Conservation (phyloP, 2,329 filamentous ascomycete genomes). For the Fusarium pseudoanthophilum region DNA sequence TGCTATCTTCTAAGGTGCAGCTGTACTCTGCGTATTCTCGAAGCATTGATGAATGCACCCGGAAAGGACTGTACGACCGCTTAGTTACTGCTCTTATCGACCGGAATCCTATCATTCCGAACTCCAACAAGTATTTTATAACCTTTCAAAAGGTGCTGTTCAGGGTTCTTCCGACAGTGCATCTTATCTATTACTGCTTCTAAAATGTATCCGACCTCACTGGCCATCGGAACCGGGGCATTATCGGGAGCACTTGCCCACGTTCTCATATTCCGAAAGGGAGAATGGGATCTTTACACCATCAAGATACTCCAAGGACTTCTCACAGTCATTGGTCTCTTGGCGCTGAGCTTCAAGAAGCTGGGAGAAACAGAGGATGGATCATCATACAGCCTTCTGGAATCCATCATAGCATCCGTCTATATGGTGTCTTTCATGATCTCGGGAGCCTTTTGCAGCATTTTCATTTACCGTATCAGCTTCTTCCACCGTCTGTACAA, state of each 20-base stretch:
- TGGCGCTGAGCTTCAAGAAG: background rate
- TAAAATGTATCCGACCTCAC: background rate
- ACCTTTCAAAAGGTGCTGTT: no score
- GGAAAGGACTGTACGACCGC: no score
- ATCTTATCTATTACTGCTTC: no score
- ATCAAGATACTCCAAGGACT: background rate
- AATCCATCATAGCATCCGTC: background rate
- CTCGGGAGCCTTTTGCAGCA: background rate
- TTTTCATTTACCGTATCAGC: background rate
- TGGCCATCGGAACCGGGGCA: background rate
- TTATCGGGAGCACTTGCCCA: background rate
- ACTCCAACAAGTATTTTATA: no score
- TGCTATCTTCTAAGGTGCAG: accelerated
- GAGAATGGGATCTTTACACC: background rate
- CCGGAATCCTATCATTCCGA: no score
- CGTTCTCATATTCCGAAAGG: background rate
- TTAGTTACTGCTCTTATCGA: no score
- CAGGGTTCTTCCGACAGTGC: no score
- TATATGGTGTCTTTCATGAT: background rate
- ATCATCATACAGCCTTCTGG: accelerated
- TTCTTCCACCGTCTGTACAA: background rate
- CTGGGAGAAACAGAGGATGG: background rate
- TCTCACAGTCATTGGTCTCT: accelerated
- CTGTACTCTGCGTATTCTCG: no score
- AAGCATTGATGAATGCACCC: no score